Conservation (phyloP, 1,139 yeast genomes). For the Taiozyma sp. region DNA sequence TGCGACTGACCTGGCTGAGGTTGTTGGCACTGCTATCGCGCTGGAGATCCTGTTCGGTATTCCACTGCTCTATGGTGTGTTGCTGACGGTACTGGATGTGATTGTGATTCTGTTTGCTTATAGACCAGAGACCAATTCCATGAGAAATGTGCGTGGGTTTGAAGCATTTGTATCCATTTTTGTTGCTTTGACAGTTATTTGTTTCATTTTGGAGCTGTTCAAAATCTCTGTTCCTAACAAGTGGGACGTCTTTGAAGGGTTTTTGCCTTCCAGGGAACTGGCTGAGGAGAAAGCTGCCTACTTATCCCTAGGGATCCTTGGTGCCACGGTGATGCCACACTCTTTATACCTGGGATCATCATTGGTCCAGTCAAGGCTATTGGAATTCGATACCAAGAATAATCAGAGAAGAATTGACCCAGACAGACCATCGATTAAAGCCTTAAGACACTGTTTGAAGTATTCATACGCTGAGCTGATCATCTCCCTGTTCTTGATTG, state of each 20-base stretch:
- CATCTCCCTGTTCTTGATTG: slow-evolving; percentile 71
- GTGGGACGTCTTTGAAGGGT: slow-evolving; percentile 62
- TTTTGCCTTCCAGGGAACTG: slow-evolving; percentile 70
- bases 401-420: slow-evolving; percentile 28
- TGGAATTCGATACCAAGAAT: slow-evolving; percentile 70
- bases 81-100: slow-evolving; percentile 81
- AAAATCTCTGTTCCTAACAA: slow-evolving; percentile 57
- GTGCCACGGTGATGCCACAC: slow-evolving; percentile 99
- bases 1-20: slow-evolving; percentile 92
- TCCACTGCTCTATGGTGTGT: slow-evolving; percentile 76
- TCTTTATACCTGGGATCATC: slow-evolving; percentile 90
- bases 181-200: slow-evolving; percentile 78
- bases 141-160: slow-evolving; percentile 72
- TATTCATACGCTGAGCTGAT: slow-evolving; percentile 75
- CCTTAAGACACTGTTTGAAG: slow-evolving; percentile 64
- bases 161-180: slow-evolving; percentile 75
- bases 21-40: slow-evolving; percentile 90
- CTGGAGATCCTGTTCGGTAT: slow-evolving; percentile 74
- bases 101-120: slow-evolving; percentile 82
- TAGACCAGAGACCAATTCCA: slow-evolving; percentile 75
- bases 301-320: slow-evolving; percentile 83
- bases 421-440: slow-evolving; percentile 59
- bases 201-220: slow-evolving; percentile 77
- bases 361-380: slow-evolving; percentile 82
- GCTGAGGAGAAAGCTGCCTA: slow-evolving; percentile 80